These are phyloP conservation scores for Anisogramma anomala DNA, from an alignment of 2,329 filamentous ascomycete genomes.

Conservation along the genomic window DNA sequence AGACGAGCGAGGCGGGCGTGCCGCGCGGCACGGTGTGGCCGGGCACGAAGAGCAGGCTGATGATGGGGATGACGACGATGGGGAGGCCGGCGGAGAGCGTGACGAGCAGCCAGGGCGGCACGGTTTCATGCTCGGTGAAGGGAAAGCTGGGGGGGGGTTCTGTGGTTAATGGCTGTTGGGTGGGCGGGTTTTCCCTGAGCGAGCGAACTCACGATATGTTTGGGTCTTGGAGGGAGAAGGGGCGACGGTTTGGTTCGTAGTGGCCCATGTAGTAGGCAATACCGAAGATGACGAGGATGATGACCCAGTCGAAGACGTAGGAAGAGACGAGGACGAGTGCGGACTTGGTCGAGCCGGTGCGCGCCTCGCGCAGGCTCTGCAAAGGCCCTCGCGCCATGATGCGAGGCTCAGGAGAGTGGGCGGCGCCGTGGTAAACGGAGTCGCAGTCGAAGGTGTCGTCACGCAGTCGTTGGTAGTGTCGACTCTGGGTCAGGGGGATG, in stretches of 20 bases:
- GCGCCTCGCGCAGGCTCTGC: conserved; percentile 8
- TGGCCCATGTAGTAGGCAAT: conserved; percentile 48
- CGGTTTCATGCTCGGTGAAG: conserved; percentile 56
- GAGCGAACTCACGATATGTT: conserved; percentile 52
- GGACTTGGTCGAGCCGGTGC: conserved; percentile 16
- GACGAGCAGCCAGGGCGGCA: conserved; percentile 54
- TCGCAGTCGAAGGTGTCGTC: conserved; percentile 2
- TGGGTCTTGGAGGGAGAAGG: conserved; percentile 62
- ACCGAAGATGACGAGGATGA: conserved; percentile 48
- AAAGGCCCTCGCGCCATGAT: conserved; percentile 10
- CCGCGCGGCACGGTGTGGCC: conserved; percentile 53
- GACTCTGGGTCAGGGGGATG: conserved; percentile 6
- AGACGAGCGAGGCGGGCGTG: conserved; percentile 54
- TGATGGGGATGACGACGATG: conserved; percentile 52
- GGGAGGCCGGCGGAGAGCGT: conserved; percentile 55
- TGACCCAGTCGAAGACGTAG: conserved; percentile 64
- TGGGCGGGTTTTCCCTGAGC: background rate
- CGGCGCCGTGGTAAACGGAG: conserved; percentile 5
- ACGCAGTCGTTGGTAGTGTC: background rate
- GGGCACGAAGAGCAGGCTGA: conserved; percentile 61
- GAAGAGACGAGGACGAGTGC: conserved; percentile 41
- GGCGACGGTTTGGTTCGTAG: conserved; percentile 53
- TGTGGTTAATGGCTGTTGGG: background rate
- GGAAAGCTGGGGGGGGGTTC: conserved; percentile 46
- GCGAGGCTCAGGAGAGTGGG: background rate